Conservation (phyloP, 768 basidiomycete genomes). For the Suillus subaureus region DNA sequence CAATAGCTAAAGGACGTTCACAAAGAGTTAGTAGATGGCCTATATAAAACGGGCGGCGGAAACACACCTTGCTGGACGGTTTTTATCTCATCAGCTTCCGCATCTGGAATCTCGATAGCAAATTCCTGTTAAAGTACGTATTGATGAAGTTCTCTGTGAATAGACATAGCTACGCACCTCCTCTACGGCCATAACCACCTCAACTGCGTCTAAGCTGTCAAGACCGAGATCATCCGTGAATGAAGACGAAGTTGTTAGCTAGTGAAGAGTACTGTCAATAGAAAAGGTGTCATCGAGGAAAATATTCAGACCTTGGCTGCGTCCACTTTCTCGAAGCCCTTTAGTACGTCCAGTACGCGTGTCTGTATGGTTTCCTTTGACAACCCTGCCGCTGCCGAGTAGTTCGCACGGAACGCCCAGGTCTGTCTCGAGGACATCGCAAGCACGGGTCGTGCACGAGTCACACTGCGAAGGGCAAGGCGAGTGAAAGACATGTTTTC, state of each 20-base stretch:
- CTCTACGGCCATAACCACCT: slow-evolving; percentile 99
- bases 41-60: neutral
- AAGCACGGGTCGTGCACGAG: slow-evolving; percentile 30
- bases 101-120: slow-evolving; percentile 95
- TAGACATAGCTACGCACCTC: slow-evolving; percentile 51
- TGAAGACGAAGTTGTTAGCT: slow-evolving; percentile 66
- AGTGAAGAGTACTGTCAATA: slow-evolving; percentile 23
- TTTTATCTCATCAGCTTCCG: slow-evolving; percentile 92
- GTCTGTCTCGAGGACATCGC: slow-evolving; percentile 28
- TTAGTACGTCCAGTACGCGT: slow-evolving; percentile 32
- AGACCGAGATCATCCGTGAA: slow-evolving; percentile 58
- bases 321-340: slow-evolving; percentile 34
- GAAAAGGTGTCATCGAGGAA: slow-evolving; percentile 28
- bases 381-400: slow-evolving; percentile 28
- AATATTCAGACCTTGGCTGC: slow-evolving; percentile 26
- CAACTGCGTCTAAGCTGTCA: slow-evolving; percentile 96
- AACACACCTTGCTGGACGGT: slow-evolving; percentile 86
- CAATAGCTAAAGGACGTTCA: slow-evolving; percentile 65
- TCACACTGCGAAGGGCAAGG: slow-evolving; percentile 33
- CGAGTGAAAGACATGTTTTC: slow-evolving; percentile 37
- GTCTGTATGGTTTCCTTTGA: slow-evolving; percentile 26
- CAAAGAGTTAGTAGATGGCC: neutral
- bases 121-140: slow-evolving; percentile 68
- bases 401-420: slow-evolving; percentile 32
- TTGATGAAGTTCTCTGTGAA: slow-evolving; percentile 12